phyloP scores from a whole-genome alignment of 2,329 filamentous ascomycete species.

The Lachnellula hyalina region DNA sequence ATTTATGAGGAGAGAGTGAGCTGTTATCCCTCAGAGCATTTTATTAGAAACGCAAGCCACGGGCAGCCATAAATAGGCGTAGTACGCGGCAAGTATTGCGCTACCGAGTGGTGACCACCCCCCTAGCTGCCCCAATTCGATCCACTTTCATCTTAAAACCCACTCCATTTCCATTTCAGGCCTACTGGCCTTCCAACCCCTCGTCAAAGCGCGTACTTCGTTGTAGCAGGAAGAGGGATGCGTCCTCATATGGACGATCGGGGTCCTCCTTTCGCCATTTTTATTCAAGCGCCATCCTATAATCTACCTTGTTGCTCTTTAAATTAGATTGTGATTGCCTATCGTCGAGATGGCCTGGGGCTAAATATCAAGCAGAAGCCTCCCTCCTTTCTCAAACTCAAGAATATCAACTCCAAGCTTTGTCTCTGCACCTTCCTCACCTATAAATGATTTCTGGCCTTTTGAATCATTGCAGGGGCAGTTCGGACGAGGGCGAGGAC shows the following conservation, averaged over 20 bases:
- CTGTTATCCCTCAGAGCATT: no score
- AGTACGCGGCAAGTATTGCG: neutral
- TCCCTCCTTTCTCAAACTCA: neutral
- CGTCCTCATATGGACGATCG: no score
- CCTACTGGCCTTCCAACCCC: neutral
- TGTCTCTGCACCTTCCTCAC: neutral
- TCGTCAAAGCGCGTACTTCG: no score
- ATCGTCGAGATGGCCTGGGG: no score
- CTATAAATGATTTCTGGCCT: neutral
- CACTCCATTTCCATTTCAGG: neutral
- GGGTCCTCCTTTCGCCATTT: no score
- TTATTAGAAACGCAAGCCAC: no score
- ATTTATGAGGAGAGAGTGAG: no score
- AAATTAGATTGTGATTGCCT: no score
- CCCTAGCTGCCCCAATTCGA: neutral
- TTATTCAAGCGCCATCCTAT: no score
- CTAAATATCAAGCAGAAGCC: neutral
- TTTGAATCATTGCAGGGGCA: constrained; percentile 2
- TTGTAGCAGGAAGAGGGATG: no score
- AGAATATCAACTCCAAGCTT: neutral
- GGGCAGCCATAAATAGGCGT: no score
- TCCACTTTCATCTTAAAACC: neutral
- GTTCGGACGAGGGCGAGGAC: neutral
- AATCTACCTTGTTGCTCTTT: no score
- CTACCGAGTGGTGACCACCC: neutral